Conservation (phyloP, 305 asterid genomes). For the Fraxinus ornus region DNA sequence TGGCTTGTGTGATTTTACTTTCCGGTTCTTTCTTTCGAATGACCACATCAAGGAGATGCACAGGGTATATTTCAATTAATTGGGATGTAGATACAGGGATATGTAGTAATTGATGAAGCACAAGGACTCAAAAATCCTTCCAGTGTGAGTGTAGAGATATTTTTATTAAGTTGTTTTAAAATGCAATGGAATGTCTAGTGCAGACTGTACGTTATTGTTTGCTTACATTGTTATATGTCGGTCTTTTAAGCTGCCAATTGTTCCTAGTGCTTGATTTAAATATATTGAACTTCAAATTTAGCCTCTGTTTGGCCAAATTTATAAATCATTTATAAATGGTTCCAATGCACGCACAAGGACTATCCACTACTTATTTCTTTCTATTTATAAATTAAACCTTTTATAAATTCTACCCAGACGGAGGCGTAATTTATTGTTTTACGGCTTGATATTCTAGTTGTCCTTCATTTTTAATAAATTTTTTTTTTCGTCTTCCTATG, state of each 20-base stretch:
- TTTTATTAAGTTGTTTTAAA: not conserved
- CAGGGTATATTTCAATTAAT: too few species aligned
- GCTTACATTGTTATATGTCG: slow-evolving; percentile 10
- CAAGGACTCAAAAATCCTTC: slow-evolving; percentile 88
- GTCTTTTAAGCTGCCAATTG: slow-evolving; percentile 7
- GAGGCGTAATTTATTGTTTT: not conserved
- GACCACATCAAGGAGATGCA: too few species aligned
- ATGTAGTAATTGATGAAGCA: slow-evolving; percentile 89
- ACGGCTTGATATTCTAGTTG: not conserved
- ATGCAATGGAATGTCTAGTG: not conserved
- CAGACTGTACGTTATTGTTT: slow-evolving; percentile 1
- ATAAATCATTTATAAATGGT: not conserved
- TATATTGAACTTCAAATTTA: not conserved
- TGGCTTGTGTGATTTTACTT: too few species aligned
- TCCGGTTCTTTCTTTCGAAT: too few species aligned
- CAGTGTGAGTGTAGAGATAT: slow-evolving; percentile 56
- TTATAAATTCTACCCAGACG: not conserved
- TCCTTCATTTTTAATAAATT: not conserved
- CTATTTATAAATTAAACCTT: not conserved
- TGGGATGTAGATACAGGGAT: too few species aligned
- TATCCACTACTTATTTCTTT: not conserved
- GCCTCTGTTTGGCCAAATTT: not conserved
- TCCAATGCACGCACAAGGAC: not conserved
- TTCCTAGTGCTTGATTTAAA: not conserved
- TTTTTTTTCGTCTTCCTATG: not conserved